Evolutionary conservation across 2,329 filamentous ascomycete species (phyloP).

Genomic region (Periconia macrospinosa): DNA sequence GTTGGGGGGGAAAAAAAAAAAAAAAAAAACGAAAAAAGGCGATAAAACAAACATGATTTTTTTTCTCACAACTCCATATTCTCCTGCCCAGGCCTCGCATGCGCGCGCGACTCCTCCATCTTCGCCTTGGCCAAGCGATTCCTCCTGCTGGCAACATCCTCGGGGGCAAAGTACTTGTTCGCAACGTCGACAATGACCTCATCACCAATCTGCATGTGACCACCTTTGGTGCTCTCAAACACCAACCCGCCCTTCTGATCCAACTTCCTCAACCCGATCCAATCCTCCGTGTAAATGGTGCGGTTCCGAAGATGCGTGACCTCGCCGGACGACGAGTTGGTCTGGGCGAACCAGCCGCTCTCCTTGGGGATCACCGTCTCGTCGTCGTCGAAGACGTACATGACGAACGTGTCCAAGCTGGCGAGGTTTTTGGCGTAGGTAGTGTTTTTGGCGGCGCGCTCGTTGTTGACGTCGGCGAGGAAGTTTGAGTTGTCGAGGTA

Average conservation of each 20-base stretch:
- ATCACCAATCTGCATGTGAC: slow-evolving; percentile 77
- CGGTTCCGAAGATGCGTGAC: slow-evolving; percentile 69
- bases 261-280: slow-evolving; percentile 80
- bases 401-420: slow-evolving; percentile 73
- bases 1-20: too few species aligned
- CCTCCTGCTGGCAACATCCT: neutral
- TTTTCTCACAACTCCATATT: neutral
- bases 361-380: slow-evolving; percentile 86
- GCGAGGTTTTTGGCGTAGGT: slow-evolving; percentile 73
- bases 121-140: neutral
- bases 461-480: slow-evolving; percentile 95
- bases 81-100: neutral
- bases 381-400: slow-evolving; percentile 90
- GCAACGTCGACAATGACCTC: slow-evolving; percentile 69
- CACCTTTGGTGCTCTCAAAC: slow-evolving; percentile 72
- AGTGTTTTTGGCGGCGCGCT: slow-evolving; percentile 72
- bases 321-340: slow-evolving; percentile 63
- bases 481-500: slow-evolving; percentile 86
- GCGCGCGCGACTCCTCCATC: too few species aligned
- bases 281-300: slow-evolving; percentile 83
- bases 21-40: too few species aligned
- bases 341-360: slow-evolving; percentile 84
- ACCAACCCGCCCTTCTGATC: slow-evolving; percentile 78
- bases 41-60: neutral
- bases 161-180: slow-evolving; percentile 63